Base-by-base conservation (phyloP, 75 land plant genomes). In the Selaginella moellendorffii region DNA sequence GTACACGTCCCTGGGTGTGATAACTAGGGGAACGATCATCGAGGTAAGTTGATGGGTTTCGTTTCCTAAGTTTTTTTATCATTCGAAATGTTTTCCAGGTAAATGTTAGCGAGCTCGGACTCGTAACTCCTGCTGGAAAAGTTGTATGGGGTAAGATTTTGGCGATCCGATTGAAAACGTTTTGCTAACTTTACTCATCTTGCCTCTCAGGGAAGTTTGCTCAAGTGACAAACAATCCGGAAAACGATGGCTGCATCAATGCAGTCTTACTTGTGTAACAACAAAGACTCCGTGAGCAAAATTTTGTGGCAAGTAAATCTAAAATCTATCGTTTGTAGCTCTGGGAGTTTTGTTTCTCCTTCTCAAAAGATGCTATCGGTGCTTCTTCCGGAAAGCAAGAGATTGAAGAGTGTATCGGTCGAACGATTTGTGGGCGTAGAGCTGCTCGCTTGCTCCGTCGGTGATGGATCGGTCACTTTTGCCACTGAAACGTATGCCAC, bases 111-210 rank as follows among this genome's bases (percentile, higher is more conserved):
- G 97, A 92, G 58, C 82, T 92, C 31, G 97, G 97, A 54, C 74
- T 92, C 28, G 97, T 92, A n/a, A 92, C 97, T 24, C 97, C 97
- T 21, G 97, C 87, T 53, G 97, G 97, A 20, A 92, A 88, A 81
- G 97, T 92, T 27, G 97, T 92, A 12, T 92, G 97, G 97, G 97
- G 97, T 85, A 76, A 69, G 80, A 26, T 25, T 24, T 22, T 54
- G 25, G 1, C 27, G 2, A 2, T 56, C 19, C 17, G 29, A 9
- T 52, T 72, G 17, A 21, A 17, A 26, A 9, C 25, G 23, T n/a
- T 2, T 21, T 12, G 9, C 52, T 60, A 8, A 24, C 10, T 10
- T 42, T 27, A 29, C 61, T 53, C 20, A 68, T 63, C 54, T 17
- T 31, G 20, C 14, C 9, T 31, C 2, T 72, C 75, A 85, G 88